These are phyloP conservation scores for Thinopyrum elongatum DNA, from an alignment of 176 grass and related monocot genomes.

Conservation along the genomic window DNA sequence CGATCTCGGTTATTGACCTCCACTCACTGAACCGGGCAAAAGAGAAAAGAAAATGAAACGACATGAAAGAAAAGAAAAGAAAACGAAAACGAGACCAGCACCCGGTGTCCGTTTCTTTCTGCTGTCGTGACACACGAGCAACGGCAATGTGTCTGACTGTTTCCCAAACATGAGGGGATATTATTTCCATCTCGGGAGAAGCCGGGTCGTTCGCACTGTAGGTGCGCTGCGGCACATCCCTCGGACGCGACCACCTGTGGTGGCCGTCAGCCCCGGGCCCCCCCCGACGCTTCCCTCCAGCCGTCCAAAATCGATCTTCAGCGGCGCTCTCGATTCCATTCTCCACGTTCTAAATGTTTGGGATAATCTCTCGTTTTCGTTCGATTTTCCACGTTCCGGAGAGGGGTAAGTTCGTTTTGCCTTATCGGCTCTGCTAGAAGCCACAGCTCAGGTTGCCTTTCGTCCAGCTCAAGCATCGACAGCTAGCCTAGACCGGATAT, in stretches of 20 bases:
- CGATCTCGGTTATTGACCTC: too few relatives aligned
- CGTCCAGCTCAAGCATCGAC: neutral
- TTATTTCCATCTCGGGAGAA: neutral
- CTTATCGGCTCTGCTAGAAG: neutral
- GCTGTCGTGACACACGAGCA: neutral
- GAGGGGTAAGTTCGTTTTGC: neutral
- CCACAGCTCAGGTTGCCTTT: neutral
- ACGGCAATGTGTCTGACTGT: neutral
- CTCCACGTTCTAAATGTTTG: conserved; percentile 29
- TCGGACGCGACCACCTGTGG: conserved; percentile 9
- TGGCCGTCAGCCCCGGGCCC: neutral
- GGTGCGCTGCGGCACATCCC: neutral
- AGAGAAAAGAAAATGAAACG: neutral
- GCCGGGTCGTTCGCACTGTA: neutral
- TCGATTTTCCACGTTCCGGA: neutral
- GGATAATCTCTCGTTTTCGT: neutral
- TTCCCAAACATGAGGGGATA: neutral
- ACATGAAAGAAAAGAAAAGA: neutral
- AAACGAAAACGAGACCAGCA: neutral
- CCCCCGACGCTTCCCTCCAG: neutral
- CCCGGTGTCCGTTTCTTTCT: neutral
- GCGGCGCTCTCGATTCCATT: conserved; percentile 2
- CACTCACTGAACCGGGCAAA: too few relatives aligned
- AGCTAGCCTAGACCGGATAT: neutral
- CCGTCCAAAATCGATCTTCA: conserved; percentile 19